A percentile compares a stretch with the other conserved stretches of the same genome.
These are phyloP conservation scores for Medicago ruthenica DNA, from an alignment of 306 rosid species.

Conservation along the genomic window DNA sequence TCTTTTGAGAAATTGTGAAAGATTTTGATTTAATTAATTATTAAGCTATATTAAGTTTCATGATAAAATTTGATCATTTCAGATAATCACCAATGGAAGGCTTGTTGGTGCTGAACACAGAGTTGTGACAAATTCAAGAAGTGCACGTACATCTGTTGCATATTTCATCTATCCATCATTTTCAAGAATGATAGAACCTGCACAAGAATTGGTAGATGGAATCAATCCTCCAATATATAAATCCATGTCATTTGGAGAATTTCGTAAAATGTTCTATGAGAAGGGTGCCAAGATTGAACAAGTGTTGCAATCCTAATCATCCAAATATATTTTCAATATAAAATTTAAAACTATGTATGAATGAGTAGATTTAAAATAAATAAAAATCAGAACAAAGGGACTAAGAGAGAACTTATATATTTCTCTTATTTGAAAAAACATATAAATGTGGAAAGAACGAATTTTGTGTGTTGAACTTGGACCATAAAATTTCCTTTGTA, in stretches of 20 bases:
- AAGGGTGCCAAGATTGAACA: constrained; percentile 50
- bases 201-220: constrained; percentile 48
- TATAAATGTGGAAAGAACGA: not conserved
- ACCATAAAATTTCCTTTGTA: too few species aligned
- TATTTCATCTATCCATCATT: constrained; percentile 64
- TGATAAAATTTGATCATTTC: not conserved
- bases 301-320: constrained; percentile 34
- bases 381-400: not conserved
- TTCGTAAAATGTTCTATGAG: constrained; percentile 42
- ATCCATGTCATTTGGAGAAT: constrained; percentile 55
- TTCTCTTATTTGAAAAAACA: not conserved
- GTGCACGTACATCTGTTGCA: constrained; percentile 56
- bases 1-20: not conserved
- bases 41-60: not conserved
- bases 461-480: not conserved
- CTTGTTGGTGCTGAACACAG: constrained; percentile 70
- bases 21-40: not conserved
- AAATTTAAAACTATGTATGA: not conserved
- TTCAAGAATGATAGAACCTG: constrained; percentile 60
- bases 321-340: not conserved
- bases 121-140: constrained; percentile 63
- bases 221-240: constrained; percentile 47
- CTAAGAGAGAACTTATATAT: not conserved
- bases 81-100: constrained; percentile 72
- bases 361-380: not conserved